These are phyloP conservation scores for Arthrobotrys entomopaga DNA, from an alignment of 2,329 filamentous ascomycete species.

Conservation along the genomic window DNA sequence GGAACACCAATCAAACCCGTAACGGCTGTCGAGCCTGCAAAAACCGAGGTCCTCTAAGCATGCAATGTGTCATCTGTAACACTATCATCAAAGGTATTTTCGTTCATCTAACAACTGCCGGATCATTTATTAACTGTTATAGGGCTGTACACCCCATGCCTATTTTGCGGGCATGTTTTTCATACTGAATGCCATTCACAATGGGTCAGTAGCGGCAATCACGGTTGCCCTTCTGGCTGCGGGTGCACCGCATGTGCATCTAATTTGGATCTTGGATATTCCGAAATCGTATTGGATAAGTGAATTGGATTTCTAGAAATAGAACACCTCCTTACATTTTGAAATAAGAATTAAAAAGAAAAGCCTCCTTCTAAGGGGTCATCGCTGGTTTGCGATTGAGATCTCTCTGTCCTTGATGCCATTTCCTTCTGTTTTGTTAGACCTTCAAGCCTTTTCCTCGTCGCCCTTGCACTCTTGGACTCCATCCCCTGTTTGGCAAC, in stretches of 20 bases:
- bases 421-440: slow-evolving; percentile 21
- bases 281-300: slow-evolving; percentile 17
- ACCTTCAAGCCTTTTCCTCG: slow-evolving; percentile 27
- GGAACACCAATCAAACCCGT: slow-evolving; percentile 44
- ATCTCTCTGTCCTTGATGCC: background rate
- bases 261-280: slow-evolving; percentile 25
- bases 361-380: slow-evolving; percentile 30
- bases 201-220: slow-evolving; percentile 54
- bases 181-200: slow-evolving; percentile 59
- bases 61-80: slow-evolving; percentile 59
- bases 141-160: slow-evolving; percentile 58
- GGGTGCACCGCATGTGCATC: slow-evolving; percentile 47
- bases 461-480: slow-evolving; percentile 24
- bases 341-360: slow-evolving; percentile 23
- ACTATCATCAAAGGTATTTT: slow-evolving; percentile 58
- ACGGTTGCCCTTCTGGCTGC: slow-evolving; percentile 45
- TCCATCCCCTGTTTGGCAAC: background rate
- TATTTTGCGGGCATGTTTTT: slow-evolving; percentile 59
- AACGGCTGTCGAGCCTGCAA: slow-evolving; percentile 58
- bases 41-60: slow-evolving; percentile 56
- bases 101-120: background rate
- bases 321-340: background rate
- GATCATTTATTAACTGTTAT: background rate
- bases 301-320: background rate
- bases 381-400: background rate